Conservation (phyloP, 2,329 filamentous ascomycete species). For the Metarhizium humberi region DNA sequence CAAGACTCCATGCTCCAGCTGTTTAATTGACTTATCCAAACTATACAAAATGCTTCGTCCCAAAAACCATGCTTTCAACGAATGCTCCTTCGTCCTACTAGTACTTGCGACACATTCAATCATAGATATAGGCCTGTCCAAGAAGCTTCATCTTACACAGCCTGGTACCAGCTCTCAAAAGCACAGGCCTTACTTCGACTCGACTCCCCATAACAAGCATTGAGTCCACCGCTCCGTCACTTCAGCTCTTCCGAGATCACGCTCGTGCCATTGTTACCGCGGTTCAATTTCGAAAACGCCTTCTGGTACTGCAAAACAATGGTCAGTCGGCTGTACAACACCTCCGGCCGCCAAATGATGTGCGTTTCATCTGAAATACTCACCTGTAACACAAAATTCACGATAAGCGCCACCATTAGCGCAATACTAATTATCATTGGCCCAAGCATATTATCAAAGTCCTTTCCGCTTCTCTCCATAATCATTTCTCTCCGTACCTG, state of each 20-base stretch:
- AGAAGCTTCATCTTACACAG: not conserved
- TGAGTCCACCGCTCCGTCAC: slow-evolving; percentile 6
- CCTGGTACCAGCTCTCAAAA: not conserved
- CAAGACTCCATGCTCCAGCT: too few relatives aligned
- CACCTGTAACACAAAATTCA: slow-evolving; percentile 88
- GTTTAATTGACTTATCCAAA: too few relatives aligned
- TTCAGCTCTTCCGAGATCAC: slow-evolving; percentile 20
- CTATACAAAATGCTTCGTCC: too few relatives aligned
- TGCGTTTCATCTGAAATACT: slow-evolving; percentile 14
- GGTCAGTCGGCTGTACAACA: not conserved
- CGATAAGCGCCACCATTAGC: slow-evolving; percentile 64
- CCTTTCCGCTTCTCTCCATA: slow-evolving; percentile 73
- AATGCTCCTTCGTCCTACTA: too few relatives aligned
- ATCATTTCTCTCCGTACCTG: slow-evolving; percentile 71
- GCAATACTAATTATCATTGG: slow-evolving; percentile 76
- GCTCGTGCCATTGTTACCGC: slow-evolving; percentile 8
- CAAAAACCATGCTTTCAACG: too few relatives aligned
- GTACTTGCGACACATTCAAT: too few relatives aligned
- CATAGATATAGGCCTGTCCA: not conserved
- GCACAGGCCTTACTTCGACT: too few relatives aligned
- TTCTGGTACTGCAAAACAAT: slow-evolving; percentile 18
- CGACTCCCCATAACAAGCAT: not conserved
- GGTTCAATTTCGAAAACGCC: slow-evolving; percentile 20
- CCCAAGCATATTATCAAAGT: slow-evolving; percentile 84
- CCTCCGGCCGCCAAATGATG: slow-evolving; percentile 1